Base-by-base conservation (phyloP, 306 rosid species). In the Boehmeria nivea region DNA sequence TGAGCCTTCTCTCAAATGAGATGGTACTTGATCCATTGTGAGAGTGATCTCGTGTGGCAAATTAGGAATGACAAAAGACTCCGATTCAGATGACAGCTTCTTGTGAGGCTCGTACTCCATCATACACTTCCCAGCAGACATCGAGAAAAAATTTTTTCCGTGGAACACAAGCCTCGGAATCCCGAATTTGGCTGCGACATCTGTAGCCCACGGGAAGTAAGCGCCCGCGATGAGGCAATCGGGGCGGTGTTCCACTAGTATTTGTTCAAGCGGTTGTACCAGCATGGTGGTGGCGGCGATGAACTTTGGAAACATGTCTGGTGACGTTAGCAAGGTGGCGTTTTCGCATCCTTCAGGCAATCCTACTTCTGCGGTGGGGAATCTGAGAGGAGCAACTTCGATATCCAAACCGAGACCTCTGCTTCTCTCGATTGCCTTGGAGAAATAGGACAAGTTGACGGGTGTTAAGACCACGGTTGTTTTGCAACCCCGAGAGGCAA, bases 121-220 rank as follows among this genome's bases (percentile, higher is more conserved):
- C 24, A 72, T 7, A 16, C 76, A 63, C 60, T 0, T 64, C 72
- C 0, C 0, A 8, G 1, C 76, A 71, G 73, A 73, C 1, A 61
- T 0, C 3, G 94, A 57, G 51, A 84, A 82, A 49, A 59, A 75
- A 4, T 83, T 51, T 1, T 59, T 28, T 0, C 86, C 88, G 14
- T 76, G 74, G 25, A 88, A 88, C 31, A 61, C 75, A 18, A 88
- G 60, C 75, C 82, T 76, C 0, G 90, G 94, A 54, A 84, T 80
- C 1, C 72, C 68, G 18, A 68, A 53, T 17, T 72, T 88, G 1
- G 76, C 72, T 0, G 88, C 79, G 1, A 74, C 78, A 15, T 76
- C 76, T 0, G 65, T 63, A 0, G 73, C 58, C 83, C 80, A 80
- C 0, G 88, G 82, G 50, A 63, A 84, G 50, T 77, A 52, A 26